These are phyloP conservation scores for Fusarium sublunatum DNA, from an alignment of 2,329 filamentous ascomycete species.

Conservation along the genomic window DNA sequence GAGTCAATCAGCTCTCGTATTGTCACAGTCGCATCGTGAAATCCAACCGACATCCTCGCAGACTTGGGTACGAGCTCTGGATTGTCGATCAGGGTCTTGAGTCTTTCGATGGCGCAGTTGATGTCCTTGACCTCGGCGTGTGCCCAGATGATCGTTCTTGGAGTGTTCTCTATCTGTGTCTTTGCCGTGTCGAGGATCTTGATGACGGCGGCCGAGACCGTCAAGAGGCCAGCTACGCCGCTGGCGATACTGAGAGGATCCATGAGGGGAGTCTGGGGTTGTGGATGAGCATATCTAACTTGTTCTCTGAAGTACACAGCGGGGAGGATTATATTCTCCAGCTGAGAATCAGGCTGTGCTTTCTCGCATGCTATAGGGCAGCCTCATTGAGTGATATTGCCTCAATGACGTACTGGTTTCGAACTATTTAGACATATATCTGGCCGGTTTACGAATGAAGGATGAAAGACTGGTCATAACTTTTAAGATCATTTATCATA, in stretches of 20 bases:
- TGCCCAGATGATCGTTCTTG: conserved; percentile 17
- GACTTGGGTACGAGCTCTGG: conserved; percentile 19
- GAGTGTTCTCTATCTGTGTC: conserved; percentile 6
- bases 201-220: conserved; percentile 14
- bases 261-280: not conserved
- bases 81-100: conserved; percentile 21
- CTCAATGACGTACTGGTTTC: conserved; percentile 19
- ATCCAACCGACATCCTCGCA: conserved; percentile 14
- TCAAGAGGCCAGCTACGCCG: conserved; percentile 19
- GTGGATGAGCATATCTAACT: not conserved
- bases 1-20: conserved; percentile 22
- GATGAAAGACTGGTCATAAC: not conserved
- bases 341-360: conserved; percentile 23
- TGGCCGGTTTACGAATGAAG: conserved; percentile 1
- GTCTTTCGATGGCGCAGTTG: conserved; percentile 16
- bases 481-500: not conserved
- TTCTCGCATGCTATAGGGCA: not conserved
- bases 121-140: conserved; percentile 23
- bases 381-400: conserved; percentile 12
- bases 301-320: not conserved
- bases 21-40: conserved; percentile 26
- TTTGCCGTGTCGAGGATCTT: conserved; percentile 20
- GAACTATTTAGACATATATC: not conserved
- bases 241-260: conserved; percentile 24
- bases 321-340: not conserved